Conservation (phyloP, 306 rosid genomes). For the Cicer yamashitae region DNA sequence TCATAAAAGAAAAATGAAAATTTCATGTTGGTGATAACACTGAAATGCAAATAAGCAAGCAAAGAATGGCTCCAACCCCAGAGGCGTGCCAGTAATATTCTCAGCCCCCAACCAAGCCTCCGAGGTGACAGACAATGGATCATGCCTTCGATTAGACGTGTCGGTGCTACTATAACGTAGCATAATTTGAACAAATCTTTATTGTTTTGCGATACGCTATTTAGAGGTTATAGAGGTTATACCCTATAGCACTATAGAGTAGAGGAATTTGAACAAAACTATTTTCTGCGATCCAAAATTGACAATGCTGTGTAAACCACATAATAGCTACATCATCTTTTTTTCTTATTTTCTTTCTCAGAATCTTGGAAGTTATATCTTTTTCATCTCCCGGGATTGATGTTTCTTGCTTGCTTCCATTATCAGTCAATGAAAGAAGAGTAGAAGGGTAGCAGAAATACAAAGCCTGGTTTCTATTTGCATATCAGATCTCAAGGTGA, state of each 20-base stretch:
- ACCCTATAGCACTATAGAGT: too few species aligned
- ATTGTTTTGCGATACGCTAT: too few species aligned
- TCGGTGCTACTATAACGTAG: too few species aligned
- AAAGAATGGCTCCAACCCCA: not conserved
- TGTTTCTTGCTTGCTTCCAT: slow-evolving; percentile 3
- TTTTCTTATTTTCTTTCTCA: not conserved
- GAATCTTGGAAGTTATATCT: not conserved
- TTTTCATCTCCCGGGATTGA: not conserved
- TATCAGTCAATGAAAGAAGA: slow-evolving; percentile 12
- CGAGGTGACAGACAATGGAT: too few species aligned
- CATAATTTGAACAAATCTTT: too few species aligned
- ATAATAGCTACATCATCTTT: not conserved
- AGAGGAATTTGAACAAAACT: too few species aligned
- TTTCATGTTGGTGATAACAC: not conserved
- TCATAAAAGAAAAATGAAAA: not conserved
- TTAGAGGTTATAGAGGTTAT: too few species aligned
- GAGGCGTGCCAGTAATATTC: too few species aligned
- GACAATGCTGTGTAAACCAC: not conserved
- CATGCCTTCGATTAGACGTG: too few species aligned
- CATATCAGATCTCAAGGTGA: slow-evolving; percentile 4
- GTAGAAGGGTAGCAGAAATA: slow-evolving; percentile 12
- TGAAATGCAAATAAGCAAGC: not conserved
- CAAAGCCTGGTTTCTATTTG: not conserved
- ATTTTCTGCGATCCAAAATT: too few species aligned
- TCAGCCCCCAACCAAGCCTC: too few species aligned